These are phyloP conservation scores for Naematelia encephala DNA, from an alignment of 768 basidiomycete species.

Conservation along the genomic window DNA sequence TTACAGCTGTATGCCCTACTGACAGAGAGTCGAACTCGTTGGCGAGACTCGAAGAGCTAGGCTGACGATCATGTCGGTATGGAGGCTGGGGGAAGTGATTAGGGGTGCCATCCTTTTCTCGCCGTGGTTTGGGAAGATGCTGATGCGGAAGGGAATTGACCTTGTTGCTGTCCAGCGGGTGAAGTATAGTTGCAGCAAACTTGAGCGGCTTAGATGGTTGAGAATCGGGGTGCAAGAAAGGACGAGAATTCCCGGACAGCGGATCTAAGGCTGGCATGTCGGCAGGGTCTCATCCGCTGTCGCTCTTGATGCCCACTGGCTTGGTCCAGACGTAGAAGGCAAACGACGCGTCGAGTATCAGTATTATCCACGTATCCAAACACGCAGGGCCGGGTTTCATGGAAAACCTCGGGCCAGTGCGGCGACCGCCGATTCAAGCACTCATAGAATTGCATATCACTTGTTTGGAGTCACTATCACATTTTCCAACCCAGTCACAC, in stretches of 20 bases:
- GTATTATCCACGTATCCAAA: too few relatives aligned
- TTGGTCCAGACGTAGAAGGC: constrained; percentile 1
- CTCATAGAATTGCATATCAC: constrained; percentile 4
- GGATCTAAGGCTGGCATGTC: constrained; percentile 35
- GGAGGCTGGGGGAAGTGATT: constrained; percentile 18
- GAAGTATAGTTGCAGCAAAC: constrained; percentile 28
- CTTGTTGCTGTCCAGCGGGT: constrained; percentile 19
- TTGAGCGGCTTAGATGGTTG: constrained; percentile 23
- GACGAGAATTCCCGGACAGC: constrained; percentile 32
- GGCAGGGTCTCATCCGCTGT: background rate
- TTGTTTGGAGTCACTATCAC: too few relatives aligned
- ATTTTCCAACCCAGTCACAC: too few relatives aligned
- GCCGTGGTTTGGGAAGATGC: constrained; percentile 18
- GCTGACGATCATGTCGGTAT: constrained; percentile 20
- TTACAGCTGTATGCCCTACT: background rate
- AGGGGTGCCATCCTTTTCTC: constrained; percentile 17
- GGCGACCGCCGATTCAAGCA: too few relatives aligned
- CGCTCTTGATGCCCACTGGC: background rate
- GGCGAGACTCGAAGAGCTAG: constrained; percentile 3
- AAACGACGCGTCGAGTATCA: background rate
- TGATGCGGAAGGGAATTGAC: background rate
- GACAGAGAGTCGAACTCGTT: background rate
- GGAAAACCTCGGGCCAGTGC: too few relatives aligned
- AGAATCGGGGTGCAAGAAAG: constrained; percentile 20
- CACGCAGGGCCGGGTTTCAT: too few relatives aligned